Percentiles rank a stretch among this genome's conserved stretches.
phyloP scores from a whole-genome alignment of 805 yeast genomes.

The Monosporozyma aerobia region DNA sequence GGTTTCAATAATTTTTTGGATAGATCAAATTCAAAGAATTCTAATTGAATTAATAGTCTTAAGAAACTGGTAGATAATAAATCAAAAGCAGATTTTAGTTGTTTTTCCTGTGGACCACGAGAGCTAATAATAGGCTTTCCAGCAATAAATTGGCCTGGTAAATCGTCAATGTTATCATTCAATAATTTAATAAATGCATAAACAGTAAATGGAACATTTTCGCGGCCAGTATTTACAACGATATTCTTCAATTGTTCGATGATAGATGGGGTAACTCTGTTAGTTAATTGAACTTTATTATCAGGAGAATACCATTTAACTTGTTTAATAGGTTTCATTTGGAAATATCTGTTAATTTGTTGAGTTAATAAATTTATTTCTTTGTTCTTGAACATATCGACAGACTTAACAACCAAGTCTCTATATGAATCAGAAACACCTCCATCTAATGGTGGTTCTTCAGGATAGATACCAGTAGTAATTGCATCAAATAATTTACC shows the following conservation, averaged over 20 bases:
- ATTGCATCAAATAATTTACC: slow-evolving; percentile 57
- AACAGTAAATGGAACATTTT: slow-evolving; percentile 23
- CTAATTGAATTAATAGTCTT: slow-evolving; percentile 45
- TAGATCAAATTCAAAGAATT: slow-evolving; percentile 34
- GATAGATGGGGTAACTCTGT: slow-evolving; percentile 46
- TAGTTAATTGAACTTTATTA: slow-evolving; percentile 35
- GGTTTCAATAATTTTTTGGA: slow-evolving; percentile 32
- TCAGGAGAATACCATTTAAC: slow-evolving; percentile 45
- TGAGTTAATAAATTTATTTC: slow-evolving; percentile 61
- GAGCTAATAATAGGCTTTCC: slow-evolving; percentile 25
- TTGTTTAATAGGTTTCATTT: slow-evolving; percentile 54
- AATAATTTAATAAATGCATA: slow-evolving; percentile 19
- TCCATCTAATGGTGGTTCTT: slow-evolving; percentile 61
- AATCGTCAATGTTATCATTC: slow-evolving; percentile 25
- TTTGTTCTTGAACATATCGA: slow-evolving; percentile 44
- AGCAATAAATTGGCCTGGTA: slow-evolving; percentile 28
- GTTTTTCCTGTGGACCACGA: slow-evolving; percentile 23
- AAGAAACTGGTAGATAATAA: slow-evolving; percentile 46
- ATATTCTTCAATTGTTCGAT: slow-evolving; percentile 34
- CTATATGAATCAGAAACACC: slow-evolving; percentile 50
- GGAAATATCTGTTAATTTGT: slow-evolving; percentile 75
- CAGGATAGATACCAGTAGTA: slow-evolving; percentile 50
- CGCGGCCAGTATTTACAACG: slow-evolving; percentile 22
- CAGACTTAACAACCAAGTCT: slow-evolving; percentile 39
- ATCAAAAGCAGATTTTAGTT: slow-evolving; percentile 40